Evolutionary conservation across 495 filamentous ascomycete species (phyloP).

Genomic region (Aspergillus asperescens): DNA sequence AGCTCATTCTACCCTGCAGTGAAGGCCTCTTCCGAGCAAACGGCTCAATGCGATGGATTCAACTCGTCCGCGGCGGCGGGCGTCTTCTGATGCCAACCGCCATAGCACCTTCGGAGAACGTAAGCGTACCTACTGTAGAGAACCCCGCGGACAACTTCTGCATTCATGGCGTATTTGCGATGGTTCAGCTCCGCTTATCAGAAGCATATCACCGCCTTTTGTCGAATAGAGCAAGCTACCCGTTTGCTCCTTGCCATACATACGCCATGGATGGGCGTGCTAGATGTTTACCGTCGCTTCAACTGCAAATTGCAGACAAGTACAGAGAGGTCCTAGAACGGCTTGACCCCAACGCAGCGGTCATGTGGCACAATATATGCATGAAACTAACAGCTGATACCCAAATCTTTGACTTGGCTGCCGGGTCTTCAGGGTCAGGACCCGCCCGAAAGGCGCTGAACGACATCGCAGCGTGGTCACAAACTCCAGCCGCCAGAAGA

Average conservation of each 20-base stretch:
- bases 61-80: slow-evolving; percentile 37
- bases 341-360: slow-evolving; percentile 41
- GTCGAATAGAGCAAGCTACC: slow-evolving; percentile 36
- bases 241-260: slow-evolving; percentile 42
- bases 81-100: slow-evolving; percentile 38
- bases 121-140: slow-evolving; percentile 34
- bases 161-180: slow-evolving; percentile 36
- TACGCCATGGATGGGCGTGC: slow-evolving; percentile 44
- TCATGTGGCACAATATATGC: slow-evolving; percentile 51
- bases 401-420: slow-evolving; percentile 47
- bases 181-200: slow-evolving; percentile 41
- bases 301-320: slow-evolving; percentile 35
- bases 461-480: slow-evolving; percentile 47
- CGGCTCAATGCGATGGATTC: slow-evolving; percentile 43
- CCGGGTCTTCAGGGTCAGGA: slow-evolving; percentile 41
- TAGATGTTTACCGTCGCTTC: slow-evolving; percentile 34
- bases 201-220: slow-evolving; percentile 45
- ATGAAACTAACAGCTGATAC: slow-evolving; percentile 49
- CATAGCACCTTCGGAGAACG: slow-evolving; percentile 34
- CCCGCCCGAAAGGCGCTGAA: slow-evolving; percentile 45
- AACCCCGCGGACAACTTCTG: slow-evolving; percentile 34
- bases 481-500: slow-evolving; percentile 45
- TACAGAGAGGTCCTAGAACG: slow-evolving; percentile 39
- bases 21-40: slow-evolving; percentile 43
- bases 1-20: slow-evolving; percentile 45